Evolutionary conservation across 441 rosid species (phyloP), one percentile per base, ranked within the genome.

Genomic region (Hura crepitans): DNA sequence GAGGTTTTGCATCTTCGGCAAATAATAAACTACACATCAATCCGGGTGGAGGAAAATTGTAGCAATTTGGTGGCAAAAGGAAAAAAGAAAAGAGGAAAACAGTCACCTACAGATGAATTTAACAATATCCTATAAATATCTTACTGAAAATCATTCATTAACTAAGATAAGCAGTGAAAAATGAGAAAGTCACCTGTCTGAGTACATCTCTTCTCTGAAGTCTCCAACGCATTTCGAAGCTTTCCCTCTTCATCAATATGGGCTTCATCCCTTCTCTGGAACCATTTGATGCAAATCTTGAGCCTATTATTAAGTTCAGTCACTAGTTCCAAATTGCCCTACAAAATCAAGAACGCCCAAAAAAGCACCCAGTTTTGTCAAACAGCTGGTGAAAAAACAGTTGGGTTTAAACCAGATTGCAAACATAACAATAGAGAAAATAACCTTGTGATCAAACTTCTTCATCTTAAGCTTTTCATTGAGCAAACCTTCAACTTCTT

Each of bases 391-490:
- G 22, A 62, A 66, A 28, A 62, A 66, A 33, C 28, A 35, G 31
- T 28, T 30, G 11, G 61, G 0, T 22, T 25, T 8, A 37, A 53
- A n/a, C 12, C 17, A 47, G 10, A 30, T 27, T 9, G 15, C 14
- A 33, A n/a, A 10, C 4, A 11, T 6, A 50, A 43, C 8, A 0
- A 35, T 18, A 2, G 25, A 2, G 11, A 51, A 9, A 6, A 57
- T 22, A 68, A 92, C 99, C 98, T 93, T 96, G 57, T 82, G 84
- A 70, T 96, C 98, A 74, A 85, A 86, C 69, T 88, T 89, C 62
- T 82, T 89, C 50, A 85, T 82, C 79, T 88, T 96, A 0, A 80
- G 84, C 83, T 76, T 87, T 82, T 87, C 97, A 46, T 70, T 89
- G 67, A 90, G 81, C 84, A 96, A 78, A 3, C 90, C 89, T 68